Base-by-base conservation (phyloP, 2,329 filamentous ascomycete species). In the Penicillium sp. region DNA sequence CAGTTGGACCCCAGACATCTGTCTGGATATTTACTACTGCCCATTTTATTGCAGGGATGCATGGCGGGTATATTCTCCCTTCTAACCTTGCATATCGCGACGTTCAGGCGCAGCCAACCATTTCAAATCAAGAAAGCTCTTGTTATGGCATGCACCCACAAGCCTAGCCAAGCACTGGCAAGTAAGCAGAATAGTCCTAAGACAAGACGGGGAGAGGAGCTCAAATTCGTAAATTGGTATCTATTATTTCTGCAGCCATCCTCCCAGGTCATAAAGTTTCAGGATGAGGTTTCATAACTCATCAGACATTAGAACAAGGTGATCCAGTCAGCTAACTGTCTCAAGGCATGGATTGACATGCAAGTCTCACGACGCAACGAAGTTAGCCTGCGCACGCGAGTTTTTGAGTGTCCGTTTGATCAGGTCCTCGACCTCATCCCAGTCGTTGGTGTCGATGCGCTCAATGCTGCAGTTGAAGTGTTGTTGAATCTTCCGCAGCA, bases 351-450 rank as follows among this genome's bases (percentile, higher is more conserved):
- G 12, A 24, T 10, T 40, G 18, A 20, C 8, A 37, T 20, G 15
- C 15, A 37, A 37, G 33, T 20, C 33, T 18, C 18, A 40, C 6
- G 7, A 44, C 47, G 37, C 25, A 10, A 53, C 62, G 54, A 73
- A 75, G 45, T 66, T 66, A 8, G 65, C 58, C 33, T 72, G 71
- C 23, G 73, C 69, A 48, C 74, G 68, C 5, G 71, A 66, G 48
- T 71, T 74, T 49, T 89, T 90, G 76, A 92, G 89, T 46, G 91
- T 84, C 46, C 80, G 80, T 72, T 95, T 89, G 50, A 96, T 87
- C 56, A 84, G 81, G 41, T 83, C 81, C 74, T 97, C 92, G 0
- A 93, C 89, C 50, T 83, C 78, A 64, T 97, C 93, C 91, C 92
- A 96, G 67, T 98, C 90, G 24, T 84, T 81, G 2, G 88, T 89